Percentiles rank a stretch among this genome's conserved stretches.
Evolutionary conservation across 1,284 basidiomycete genomes (phyloP).

Genomic region (Polyporus tsugae): DNA sequence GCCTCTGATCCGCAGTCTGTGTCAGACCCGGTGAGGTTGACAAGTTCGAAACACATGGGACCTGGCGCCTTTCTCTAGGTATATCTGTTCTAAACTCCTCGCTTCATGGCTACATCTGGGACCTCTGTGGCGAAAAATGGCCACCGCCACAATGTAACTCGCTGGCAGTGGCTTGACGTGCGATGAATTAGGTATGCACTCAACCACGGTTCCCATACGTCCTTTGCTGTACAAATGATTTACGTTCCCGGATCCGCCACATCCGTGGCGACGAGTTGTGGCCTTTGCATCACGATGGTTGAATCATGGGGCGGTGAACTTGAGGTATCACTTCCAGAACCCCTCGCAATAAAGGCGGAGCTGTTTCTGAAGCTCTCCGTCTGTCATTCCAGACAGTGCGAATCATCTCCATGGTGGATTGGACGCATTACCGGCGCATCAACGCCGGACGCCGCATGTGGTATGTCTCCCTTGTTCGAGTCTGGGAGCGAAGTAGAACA

Average conservation of each 20-base stretch:
- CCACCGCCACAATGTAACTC: no score
- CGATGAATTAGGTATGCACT: no score
- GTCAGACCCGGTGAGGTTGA: no score
- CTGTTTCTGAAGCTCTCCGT: background rate
- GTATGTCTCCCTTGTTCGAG: background rate
- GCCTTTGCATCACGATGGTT: background rate
- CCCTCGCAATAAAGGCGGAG: background rate
- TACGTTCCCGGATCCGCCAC: background rate
- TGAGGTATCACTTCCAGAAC: background rate
- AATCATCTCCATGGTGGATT: background rate
- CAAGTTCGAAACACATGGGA: no score
- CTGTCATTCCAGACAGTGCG: background rate
- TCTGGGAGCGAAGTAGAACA: background rate
- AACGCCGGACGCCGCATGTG: background rate
- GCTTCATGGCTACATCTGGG: no score
- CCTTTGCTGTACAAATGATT: background rate
- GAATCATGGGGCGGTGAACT: background rate
- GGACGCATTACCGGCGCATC: background rate
- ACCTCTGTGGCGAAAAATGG: no score
- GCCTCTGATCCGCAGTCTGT: no score
- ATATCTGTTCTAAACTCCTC: no score
- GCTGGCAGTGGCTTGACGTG: no score
- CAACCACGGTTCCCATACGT: background rate
- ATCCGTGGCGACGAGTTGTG: background rate
- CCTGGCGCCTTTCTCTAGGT: no score